A percentile compares a stretch with the other conserved stretches of the same genome.
phyloP scores from a whole-genome alignment of 2,329 filamentous ascomycete species.

The Aspergillus amoenus region DNA sequence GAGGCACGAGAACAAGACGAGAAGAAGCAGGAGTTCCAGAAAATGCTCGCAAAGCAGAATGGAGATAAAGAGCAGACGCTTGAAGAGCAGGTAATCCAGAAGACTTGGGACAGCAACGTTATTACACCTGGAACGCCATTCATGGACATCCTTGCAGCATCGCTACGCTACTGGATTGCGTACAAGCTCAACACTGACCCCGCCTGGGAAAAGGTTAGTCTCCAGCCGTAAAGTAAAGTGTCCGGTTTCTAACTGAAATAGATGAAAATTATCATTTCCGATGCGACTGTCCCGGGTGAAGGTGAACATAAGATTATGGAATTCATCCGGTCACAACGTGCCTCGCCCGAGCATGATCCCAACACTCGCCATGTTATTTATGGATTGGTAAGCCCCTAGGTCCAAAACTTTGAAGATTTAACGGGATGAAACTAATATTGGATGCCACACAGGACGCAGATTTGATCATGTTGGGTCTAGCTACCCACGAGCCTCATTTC shows the following conservation, averaged over 20 bases:
- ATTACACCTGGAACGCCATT: conserved; percentile 98
- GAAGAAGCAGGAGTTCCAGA: conserved; percentile 84
- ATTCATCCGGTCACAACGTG: conserved; percentile 89
- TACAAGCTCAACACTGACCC: conserved; percentile 98
- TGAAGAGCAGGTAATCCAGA: conserved; percentile 66
- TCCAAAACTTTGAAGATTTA: too few relatives aligned
- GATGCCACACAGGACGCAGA: conserved; percentile 69
- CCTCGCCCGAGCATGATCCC: conserved; percentile 86
- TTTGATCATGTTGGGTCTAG: conserved; percentile 96
- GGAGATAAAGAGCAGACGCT: conserved; percentile 62
- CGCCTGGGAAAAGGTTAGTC: conserved; percentile 73
- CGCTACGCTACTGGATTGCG: conserved; percentile 92
- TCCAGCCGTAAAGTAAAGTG: not conserved
- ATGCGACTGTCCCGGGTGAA: conserved; percentile 95
- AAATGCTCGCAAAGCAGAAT: conserved; percentile 77
- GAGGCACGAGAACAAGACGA: conserved; percentile 93
- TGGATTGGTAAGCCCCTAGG: conserved; percentile 57
- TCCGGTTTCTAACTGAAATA: conserved; percentile 30
- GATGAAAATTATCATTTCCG: conserved; percentile 96
- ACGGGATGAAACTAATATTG: conserved; percentile 20
- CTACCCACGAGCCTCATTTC: conserved; percentile 96
- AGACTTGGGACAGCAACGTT: conserved; percentile 85
- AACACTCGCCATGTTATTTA: conserved; percentile 99
- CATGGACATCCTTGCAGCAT: conserved; percentile 91
- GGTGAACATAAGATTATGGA: conserved; percentile 99